Evolutionary conservation across 139 green algal genomes (phyloP), one percentile per base, ranked within the genome.

Genomic region (Coccomyxa sp.): DNA sequence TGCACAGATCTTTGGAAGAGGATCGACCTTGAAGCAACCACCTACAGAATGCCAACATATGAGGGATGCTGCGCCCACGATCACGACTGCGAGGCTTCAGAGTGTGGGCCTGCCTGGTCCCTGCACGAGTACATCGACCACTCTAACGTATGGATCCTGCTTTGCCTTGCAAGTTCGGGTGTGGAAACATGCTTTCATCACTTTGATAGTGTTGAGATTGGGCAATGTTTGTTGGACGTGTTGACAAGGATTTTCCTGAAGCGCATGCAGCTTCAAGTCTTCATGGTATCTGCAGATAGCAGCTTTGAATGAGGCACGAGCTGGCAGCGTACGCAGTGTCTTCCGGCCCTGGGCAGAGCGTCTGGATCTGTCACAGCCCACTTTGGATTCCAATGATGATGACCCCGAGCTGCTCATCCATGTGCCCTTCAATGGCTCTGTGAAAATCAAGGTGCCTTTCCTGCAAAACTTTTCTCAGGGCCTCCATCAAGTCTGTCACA

Each of bases 341-440:
- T 95, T 96, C 81, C 87, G 89, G 75, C 79, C 93, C 0, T 98
- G 95, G 95, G 77, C 90, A 21, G 31, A 90, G 75, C 86, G 94
- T 0, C 88, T 93, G 0, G 80, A 95, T 32, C 27, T 82, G 3
- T 77, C 87, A 23, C 80, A 58, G 21, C 30, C 79, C 0, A 86
- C 88, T 0, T 83, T 97, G 79, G 45, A 84, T 17, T 95, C 91
- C 81, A 92, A 97, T 32, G 93, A 96, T 3, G 95, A 96, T 60
- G 95, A 98, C 75, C 85, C 91, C 15, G 95, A 98, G 87, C 88
- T 98, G 81, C 91, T 98, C 81, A 83, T 98, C 67, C 92, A 97
- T 66, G 90, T 98, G 15, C 93, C 93, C 79, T 96, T 98, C 84
- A 88, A 93, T 31, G 94, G 95, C 13, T 87, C 91, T 0, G 92